phyloP scores from a whole-genome alignment of 257 asterid genomes.

The Solanum pimpinellifolium region DNA sequence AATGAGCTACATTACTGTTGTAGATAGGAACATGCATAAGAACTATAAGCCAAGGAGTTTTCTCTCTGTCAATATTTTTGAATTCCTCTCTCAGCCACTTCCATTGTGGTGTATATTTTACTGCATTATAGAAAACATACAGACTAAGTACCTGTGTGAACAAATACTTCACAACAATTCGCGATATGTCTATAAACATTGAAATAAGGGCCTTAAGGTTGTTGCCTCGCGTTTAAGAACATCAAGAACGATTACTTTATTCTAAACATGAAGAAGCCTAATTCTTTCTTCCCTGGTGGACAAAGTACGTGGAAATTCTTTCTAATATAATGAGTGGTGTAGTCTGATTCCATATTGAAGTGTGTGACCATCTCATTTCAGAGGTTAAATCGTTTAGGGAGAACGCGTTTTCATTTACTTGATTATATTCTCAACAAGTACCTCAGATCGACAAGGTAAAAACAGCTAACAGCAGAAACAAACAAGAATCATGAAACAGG shows the following conservation, averaged over 20 bases:
- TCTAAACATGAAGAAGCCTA: not conserved
- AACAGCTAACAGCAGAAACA: not conserved
- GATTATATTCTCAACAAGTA: not conserved
- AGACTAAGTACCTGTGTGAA: not conserved
- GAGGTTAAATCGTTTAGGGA: not conserved
- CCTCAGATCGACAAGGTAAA: not conserved
- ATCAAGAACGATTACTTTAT: not conserved
- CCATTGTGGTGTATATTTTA: slow-evolving; percentile 87
- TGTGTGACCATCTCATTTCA: not conserved
- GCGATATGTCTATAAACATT: not conserved
- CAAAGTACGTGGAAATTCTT: not conserved
- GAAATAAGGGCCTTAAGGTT: not conserved
- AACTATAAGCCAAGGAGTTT: slow-evolving; percentile 96
- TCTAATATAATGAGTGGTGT: not conserved
- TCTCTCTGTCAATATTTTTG: slow-evolving; percentile 62
- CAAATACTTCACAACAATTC: not conserved
- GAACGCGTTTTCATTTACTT: not conserved
- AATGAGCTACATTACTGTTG: slow-evolving; percentile 88
- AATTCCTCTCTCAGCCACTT: slow-evolving; percentile 68
- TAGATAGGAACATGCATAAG: slow-evolving; percentile 90
- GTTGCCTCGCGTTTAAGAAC: not conserved
- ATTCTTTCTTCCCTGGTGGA: not conserved
- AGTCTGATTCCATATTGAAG: not conserved
- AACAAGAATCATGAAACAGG: not conserved
- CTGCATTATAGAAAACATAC: slow-evolving; percentile 30